These are phyloP conservation scores for Taphrina confusa DNA, from an alignment of 1,139 yeast species.

Conservation along the genomic window DNA sequence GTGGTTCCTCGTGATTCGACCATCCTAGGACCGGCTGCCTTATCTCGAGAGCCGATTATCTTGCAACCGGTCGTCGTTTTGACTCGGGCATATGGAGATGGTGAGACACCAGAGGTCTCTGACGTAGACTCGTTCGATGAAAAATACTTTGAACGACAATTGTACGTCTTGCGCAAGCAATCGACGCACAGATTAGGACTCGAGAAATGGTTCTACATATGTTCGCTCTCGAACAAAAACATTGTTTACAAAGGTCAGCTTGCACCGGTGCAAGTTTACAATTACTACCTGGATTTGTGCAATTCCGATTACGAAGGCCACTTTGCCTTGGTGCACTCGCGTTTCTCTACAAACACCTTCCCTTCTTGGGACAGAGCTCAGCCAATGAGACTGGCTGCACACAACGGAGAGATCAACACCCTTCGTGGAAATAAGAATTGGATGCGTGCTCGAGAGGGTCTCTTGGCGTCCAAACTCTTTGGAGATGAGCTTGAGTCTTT, in stretches of 20 bases:
- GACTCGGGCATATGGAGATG: conserved; percentile 52
- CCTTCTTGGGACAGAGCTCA: conserved; percentile 99
- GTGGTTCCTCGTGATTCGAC: conserved; percentile 92
- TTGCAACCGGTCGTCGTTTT: conserved; percentile 85
- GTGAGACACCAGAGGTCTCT: conserved; percentile 45
- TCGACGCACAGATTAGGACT: conserved; percentile 87
- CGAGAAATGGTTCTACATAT: conserved; percentile 96
- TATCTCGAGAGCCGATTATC: conserved; percentile 87
- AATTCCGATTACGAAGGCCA: conserved; percentile 93
- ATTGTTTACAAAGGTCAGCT: conserved; percentile 97
- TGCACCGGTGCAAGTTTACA: conserved; percentile 93
- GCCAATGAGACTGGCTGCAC: conserved; percentile 96
- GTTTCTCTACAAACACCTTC: conserved; percentile 97
- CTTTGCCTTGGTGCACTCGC: conserved; percentile 92
- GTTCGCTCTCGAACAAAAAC: conserved; percentile 84
- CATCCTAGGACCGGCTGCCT: conserved; percentile 90
- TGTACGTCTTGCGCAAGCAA: conserved; percentile 84
- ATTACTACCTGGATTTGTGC: conserved; percentile 87
- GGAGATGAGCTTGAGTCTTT: conserved; percentile 89
- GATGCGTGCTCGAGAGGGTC: conserved; percentile 99
- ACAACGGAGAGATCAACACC: conserved; percentile 97
- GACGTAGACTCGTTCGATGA: conserved; percentile 57
- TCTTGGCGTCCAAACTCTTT: conserved; percentile 80
- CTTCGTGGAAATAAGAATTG: conserved; percentile 96
- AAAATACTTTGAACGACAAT: conserved; percentile 74